Evolutionary conservation across 148 eudicot species (phyloP), one percentile per base, ranked within the genome.

Genomic region (Nyssa sinensis): DNA sequence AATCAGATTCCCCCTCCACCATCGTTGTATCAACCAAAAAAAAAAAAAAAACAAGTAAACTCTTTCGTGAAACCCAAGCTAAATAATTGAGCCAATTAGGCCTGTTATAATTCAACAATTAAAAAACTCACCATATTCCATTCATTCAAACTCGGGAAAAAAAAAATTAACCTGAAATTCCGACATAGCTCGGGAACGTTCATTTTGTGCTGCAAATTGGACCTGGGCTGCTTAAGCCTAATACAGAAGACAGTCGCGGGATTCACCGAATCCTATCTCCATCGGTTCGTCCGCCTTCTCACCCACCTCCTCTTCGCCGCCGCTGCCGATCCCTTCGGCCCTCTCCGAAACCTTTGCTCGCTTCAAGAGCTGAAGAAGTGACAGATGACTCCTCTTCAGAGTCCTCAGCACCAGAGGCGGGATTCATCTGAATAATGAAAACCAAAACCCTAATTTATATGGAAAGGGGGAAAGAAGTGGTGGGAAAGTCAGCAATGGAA

Each of bases 181-280:
- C 96, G 92, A 81, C 96, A 91, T 7, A 91, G 93, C 67, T 91
- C 93, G 30, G 96, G 96, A 74, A 91, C 96, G 37, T 88, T 88
- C 96, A 91, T 91, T 73, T 87, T 91, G 33, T 88, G 91, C 59
- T 78, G 73, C 86, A 91, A 91, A 88, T 87, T 88, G 10, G 91
- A 84, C 75, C 85, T 80, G 3, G 96, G 93, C 73, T 91, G 93
- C 70, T 85, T 91, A 71, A 91, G 84, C 68, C 81, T 78, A 79
- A 91, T 87, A 69, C 86, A 87, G 61, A 91, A 91, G n/a, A 91
- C 96, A 32, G 87, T 86, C 23, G 91, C 91, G 7, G 87, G 81
- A 72, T 71, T 81, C 21, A 30, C 81, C 29, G 75, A 63, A 41
- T 91, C 91, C 30, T 65, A n/a, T 81, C 29, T 81, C 80, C 83